Conservation (phyloP, 2,329 filamentous ascomycete genomes). For the Magnaporthiopsis rhizophila region DNA sequence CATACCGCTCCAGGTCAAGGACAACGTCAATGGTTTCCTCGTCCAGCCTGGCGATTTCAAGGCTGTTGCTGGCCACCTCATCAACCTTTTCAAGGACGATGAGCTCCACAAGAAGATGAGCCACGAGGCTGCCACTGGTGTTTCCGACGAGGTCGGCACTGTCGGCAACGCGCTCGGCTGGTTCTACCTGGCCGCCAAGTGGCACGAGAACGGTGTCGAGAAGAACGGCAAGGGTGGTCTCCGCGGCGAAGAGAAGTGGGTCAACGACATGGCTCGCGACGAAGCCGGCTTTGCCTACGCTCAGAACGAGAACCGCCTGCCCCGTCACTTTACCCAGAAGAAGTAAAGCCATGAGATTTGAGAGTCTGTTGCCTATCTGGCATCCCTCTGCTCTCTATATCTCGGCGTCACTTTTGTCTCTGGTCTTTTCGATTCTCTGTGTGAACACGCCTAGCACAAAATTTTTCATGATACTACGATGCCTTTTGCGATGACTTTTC, state of each 20-base stretch:
- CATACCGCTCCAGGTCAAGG: constrained; percentile 69
- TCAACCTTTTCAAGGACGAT: constrained; percentile 57
- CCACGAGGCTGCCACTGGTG: constrained; percentile 52
- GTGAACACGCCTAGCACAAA: background rate
- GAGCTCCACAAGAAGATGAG: constrained; percentile 61
- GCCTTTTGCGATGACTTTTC: too few relatives aligned
- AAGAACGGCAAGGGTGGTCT: constrained; percentile 33
- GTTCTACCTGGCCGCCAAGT: constrained; percentile 67
- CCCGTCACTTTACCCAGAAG: constrained; percentile 33
- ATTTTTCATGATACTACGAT: background rate
- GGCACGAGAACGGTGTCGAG: constrained; percentile 46
- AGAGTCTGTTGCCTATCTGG: background rate
- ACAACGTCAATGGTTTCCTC: constrained; percentile 65
- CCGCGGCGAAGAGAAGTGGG: constrained; percentile 55
- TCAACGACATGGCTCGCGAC: constrained; percentile 66
- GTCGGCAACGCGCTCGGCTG: constrained; percentile 70
- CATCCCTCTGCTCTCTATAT: background rate
- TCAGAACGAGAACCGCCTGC: constrained; percentile 53
- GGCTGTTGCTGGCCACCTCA: constrained; percentile 59
- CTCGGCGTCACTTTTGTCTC: background rate
- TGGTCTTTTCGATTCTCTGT: background rate
- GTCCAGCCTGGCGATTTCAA: constrained; percentile 64
- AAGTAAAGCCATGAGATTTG: constrained; percentile 11
- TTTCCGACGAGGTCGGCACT: constrained; percentile 75
- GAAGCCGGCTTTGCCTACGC: constrained; percentile 52